Conservation (phyloP, 2,329 filamentous ascomycete genomes). For the Colletotrichum kahawae region DNA sequence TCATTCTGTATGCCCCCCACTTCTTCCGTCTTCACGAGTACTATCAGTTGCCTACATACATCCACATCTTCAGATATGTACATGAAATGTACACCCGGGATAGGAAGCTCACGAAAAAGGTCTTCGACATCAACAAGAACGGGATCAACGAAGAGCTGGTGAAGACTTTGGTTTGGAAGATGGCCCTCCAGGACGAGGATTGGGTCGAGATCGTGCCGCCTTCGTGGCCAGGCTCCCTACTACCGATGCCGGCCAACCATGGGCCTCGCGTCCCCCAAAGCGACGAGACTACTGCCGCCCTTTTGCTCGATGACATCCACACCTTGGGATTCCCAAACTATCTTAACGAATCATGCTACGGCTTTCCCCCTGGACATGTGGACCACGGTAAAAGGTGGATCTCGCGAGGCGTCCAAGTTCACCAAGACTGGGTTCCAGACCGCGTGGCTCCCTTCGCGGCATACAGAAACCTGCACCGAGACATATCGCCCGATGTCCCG, state of each 20-base stretch:
- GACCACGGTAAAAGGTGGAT: not conserved
- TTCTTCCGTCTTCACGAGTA: not conserved
- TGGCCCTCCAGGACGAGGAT: not conserved
- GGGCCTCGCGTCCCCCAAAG: not conserved
- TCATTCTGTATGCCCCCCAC: not conserved
- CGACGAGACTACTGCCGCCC: not conserved
- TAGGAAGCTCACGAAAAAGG: not conserved
- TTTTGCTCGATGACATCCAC: not conserved
- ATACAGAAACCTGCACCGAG: not conserved
- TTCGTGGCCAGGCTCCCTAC: not conserved
- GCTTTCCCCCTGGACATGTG: not conserved
- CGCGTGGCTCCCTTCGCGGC: not conserved
- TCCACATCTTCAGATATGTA: not conserved
- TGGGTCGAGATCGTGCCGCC: not conserved
- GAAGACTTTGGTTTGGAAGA: not conserved
- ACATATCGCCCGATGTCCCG: not conserved
- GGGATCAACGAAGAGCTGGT: not conserved
- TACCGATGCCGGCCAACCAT: not conserved
- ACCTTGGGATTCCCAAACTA: not conserved
- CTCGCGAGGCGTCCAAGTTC: accelerated
- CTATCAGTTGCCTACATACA: not conserved
- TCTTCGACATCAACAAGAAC: not conserved
- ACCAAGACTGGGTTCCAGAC: not conserved
- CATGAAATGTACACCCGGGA: not conserved
- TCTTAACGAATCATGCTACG: not conserved